Base-by-base conservation (phyloP, 2,329 filamentous ascomycete genomes). In the Magnaporthiopsis rhizophila region DNA sequence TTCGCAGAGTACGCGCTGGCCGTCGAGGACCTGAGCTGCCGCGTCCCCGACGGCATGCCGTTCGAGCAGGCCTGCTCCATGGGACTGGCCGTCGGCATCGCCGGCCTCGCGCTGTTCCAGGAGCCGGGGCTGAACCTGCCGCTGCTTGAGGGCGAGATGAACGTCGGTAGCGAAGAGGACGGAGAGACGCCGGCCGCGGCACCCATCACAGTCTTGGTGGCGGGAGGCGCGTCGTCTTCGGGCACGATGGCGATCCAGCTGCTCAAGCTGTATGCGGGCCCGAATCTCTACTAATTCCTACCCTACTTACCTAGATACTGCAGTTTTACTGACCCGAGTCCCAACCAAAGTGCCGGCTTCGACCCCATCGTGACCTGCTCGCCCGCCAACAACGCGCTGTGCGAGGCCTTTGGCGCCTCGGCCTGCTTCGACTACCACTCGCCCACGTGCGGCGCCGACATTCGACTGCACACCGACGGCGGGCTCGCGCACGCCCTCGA, bases 151-250 rank as follows among this genome's bases (percentile, higher is more conserved):
- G 56, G 56, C 21, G 21, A 58, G n/a, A 18, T 3, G 12, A 57
- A 21, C 9, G 34, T 5, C 36, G 13, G 13, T 5, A 3, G 4
- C 15, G 36, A 38, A 3, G 36, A 38, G 13, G 36, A 38, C 18
- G 36, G 13, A 9, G 30, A n/a, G n/a, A 26, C 58, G 30, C 28
- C 28, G 28, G 3, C 28, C 3, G 28, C 28, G 28, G 32, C 15
- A 28, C 58, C 58, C 12, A 26, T 26, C 3, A 50, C 60, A 6
- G 71, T 79, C 0, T 67, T 79, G 11, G 74, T 79, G 1, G 72
- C 70, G 56, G 77, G 76, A 1, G 77, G 76, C 5, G 70, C 68
- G 30, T 74, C 74, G 21, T 36, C 59, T 3, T 30, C 24, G 0
- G 59, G 59, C 11, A 61, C 59, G 18, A 24, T 61, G 59, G 59